Percentiles rank a stretch among this genome's conserved stretches.
phyloP scores from a whole-genome alignment of 345 rosid species.

The Brassica carinata region DNA sequence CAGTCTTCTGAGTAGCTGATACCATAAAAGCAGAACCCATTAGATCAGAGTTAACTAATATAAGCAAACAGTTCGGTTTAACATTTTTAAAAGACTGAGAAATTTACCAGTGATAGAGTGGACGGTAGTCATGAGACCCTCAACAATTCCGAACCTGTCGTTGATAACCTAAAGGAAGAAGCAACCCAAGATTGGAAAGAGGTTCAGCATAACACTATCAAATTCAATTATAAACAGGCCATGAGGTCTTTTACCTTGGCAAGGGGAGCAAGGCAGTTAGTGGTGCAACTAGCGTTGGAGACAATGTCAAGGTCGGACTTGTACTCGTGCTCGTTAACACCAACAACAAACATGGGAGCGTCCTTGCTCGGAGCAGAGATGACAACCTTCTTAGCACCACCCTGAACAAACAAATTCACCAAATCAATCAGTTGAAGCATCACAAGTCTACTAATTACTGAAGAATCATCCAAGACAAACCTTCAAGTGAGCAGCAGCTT shows the following conservation, averaged over 20 bases:
- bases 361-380: constrained; percentile 92
- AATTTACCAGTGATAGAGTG: constrained; percentile 76
- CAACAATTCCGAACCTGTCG: constrained; percentile 86
- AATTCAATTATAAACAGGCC: background rate
- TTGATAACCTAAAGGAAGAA: constrained; percentile 57
- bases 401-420: constrained; percentile 37
- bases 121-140: constrained; percentile 92
- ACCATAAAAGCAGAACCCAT: background rate
- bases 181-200: background rate
- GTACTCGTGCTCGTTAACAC: constrained; percentile 90
- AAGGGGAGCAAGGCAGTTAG: constrained; percentile 95
- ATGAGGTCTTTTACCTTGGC: constrained; percentile 59
- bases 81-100: background rate
- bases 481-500: constrained; percentile 96
- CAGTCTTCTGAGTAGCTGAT: constrained; percentile 86
- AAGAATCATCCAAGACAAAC: constrained; percentile 36
- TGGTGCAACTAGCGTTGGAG: constrained; percentile 95
- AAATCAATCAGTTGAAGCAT: background rate
- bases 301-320: constrained; percentile 69
- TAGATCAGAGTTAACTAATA: background rate
- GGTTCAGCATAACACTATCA: background rate
- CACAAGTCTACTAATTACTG: background rate
- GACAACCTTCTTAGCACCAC: constrained; percentile 94
- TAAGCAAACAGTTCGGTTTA: background rate
- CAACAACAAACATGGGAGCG: constrained; percentile 94